These are phyloP conservation scores for Stachybotrys echinatus DNA, from an alignment of 2,329 filamentous ascomycete species.

Conservation along the genomic window DNA sequence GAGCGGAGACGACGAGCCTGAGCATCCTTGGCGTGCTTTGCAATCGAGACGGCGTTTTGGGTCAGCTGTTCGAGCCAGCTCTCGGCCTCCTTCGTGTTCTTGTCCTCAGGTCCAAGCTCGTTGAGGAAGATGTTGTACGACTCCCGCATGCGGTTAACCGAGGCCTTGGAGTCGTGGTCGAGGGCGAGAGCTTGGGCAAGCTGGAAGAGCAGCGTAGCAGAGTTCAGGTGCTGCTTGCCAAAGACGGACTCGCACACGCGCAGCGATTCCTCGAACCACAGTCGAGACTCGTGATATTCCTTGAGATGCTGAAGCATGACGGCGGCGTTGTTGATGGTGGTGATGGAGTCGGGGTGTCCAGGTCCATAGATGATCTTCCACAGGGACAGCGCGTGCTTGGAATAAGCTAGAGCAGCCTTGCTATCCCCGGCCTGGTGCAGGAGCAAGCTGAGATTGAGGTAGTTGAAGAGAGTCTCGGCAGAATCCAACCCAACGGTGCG, in stretches of 20 bases:
- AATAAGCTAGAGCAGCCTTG: slow-evolving; percentile 77
- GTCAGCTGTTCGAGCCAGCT: slow-evolving; percentile 95
- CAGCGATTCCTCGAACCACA: slow-evolving; percentile 95
- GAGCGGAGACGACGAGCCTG: slow-evolving; percentile 69
- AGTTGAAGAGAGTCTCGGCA: slow-evolving; percentile 88
- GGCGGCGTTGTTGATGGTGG: slow-evolving; percentile 96
- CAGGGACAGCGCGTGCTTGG: slow-evolving; percentile 86
- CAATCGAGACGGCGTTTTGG: slow-evolving; percentile 89
- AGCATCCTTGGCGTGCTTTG: slow-evolving; percentile 86
- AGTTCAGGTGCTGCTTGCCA: slow-evolving; percentile 84
- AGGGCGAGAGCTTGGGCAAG: slow-evolving; percentile 90
- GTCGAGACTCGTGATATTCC: slow-evolving; percentile 86
- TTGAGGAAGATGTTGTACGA: slow-evolving; percentile 92
- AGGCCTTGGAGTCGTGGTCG: slow-evolving; percentile 90
- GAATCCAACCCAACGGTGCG: slow-evolving; percentile 91
- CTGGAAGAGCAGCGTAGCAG: slow-evolving; percentile 93
- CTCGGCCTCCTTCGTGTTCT: slow-evolving; percentile 97
- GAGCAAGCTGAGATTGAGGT: slow-evolving; percentile 92
- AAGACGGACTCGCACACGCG: slow-evolving; percentile 85
- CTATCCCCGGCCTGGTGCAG: slow-evolving; percentile 91
- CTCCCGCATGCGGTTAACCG: slow-evolving; percentile 90
- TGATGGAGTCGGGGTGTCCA: slow-evolving; percentile 95
- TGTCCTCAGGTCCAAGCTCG: slow-evolving; percentile 82
- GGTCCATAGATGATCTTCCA: slow-evolving; percentile 97
- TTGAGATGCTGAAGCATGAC: slow-evolving; percentile 98